Percentiles rank a stretch among this genome's conserved stretches.
phyloP scores from a whole-genome alignment of 257 asterid species.

The Nicotiana noctiflora region DNA sequence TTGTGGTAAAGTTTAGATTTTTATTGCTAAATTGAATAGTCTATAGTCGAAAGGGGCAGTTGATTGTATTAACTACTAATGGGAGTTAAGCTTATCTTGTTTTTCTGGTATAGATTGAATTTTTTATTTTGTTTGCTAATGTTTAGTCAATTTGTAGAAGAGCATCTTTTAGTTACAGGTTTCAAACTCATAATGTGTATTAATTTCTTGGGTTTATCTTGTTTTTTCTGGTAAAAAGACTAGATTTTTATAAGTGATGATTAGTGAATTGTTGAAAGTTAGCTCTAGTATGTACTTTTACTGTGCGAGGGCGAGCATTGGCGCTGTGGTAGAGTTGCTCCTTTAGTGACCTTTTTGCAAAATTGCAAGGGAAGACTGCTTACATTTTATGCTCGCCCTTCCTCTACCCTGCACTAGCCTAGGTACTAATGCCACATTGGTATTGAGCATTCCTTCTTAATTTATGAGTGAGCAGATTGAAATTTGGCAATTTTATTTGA shows the following conservation, averaged over 20 bases:
- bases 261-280: not conserved
- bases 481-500: not conserved
- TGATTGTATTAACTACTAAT: too few relatives aligned
- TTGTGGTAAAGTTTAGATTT: conserved; percentile 11
- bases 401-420: not conserved
- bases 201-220: not conserved
- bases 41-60: too few relatives aligned
- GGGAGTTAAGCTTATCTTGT: not conserved
- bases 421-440: not conserved
- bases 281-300: not conserved
- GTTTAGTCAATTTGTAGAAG: not conserved
- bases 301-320: not conserved
- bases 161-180: not conserved
- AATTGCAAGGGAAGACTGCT: not conserved
- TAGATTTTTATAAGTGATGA: not conserved
- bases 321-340: not conserved
- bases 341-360: not conserved
- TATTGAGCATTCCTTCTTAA: not conserved
- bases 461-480: not conserved
- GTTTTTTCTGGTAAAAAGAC: not conserved
- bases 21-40: not conserved
- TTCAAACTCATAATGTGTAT: not conserved
- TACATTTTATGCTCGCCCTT: not conserved
- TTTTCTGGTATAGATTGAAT: not conserved
- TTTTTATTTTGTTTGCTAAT: not conserved